A percentile compares a stretch with the other conserved stretches of the same genome.
phyloP scores from a whole-genome alignment of 225 moss, liverwort and hornwort species.

The Polytrichum commune region DNA sequence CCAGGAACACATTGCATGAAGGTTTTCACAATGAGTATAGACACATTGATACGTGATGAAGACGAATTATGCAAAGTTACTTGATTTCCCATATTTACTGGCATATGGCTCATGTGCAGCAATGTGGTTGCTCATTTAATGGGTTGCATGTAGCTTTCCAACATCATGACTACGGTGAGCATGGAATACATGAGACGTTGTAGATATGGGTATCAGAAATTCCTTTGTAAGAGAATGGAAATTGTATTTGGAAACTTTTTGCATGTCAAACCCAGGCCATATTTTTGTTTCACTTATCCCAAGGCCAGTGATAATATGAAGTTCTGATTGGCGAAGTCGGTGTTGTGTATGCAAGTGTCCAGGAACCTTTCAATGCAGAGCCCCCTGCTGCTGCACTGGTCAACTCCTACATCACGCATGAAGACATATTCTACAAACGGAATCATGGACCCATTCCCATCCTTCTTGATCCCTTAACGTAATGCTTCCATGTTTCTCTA shows the following conservation, averaged over 20 bases:
- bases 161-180: neutral
- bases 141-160: neutral
- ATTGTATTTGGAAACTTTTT: neutral
- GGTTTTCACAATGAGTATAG: too few relatives aligned
- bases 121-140: neutral
- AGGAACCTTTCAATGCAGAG: constrained; percentile 89
- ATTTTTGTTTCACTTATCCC: neutral
- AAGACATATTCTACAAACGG: constrained; percentile 73
- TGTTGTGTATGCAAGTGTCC: constrained; percentile 17
- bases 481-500: constrained; percentile 3
- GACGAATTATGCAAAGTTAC: too few relatives aligned
- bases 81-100: too few relatives aligned
- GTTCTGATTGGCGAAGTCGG: neutral
- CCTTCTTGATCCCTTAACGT: constrained; percentile 28
- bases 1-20: too few relatives aligned
- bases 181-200: neutral
- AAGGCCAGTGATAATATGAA: constrained; percentile 3
- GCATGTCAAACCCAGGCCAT: constrained; percentile 5
- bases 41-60: too few relatives aligned
- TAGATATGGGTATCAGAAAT: constrained; percentile 1
- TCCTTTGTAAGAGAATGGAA: neutral
- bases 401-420: constrained; percentile 59
- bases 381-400: constrained; percentile 53
- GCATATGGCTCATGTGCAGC: too few relatives aligned
- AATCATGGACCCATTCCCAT: constrained; percentile 83